Conservation (phyloP, 129 eudicot species). For the Tagetes patula region DNA sequence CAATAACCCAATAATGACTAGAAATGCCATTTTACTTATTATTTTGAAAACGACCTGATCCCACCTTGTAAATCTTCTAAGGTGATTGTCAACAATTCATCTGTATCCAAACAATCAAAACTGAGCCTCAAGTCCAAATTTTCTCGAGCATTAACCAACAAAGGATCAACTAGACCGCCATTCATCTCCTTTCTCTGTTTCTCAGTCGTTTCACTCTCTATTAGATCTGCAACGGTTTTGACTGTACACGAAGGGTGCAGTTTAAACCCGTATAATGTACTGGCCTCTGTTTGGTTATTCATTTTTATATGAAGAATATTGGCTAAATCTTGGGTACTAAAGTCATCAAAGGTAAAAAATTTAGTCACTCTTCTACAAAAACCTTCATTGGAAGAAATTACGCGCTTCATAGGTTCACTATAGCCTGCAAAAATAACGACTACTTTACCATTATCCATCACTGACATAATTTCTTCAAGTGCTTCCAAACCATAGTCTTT, state of each 20-base stretch:
- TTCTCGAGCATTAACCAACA: slow-evolving; percentile 87
- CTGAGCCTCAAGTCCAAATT: slow-evolving; percentile 72
- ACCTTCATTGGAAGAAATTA: slow-evolving; percentile 76
- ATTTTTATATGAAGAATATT: slow-evolving; percentile 69
- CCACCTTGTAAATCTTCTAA: slow-evolving; percentile 77
- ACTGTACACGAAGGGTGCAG: slow-evolving; percentile 61
- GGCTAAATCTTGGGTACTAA: slow-evolving; percentile 60
- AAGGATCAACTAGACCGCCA: slow-evolving; percentile 80
- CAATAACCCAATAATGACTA: too few relatives aligned
- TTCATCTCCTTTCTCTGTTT: slow-evolving; percentile 84
- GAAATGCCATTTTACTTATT: slow-evolving; percentile 2
- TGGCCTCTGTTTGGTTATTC: slow-evolving; percentile 57
- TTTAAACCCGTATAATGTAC: slow-evolving; percentile 71
- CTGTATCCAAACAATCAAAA: slow-evolving; percentile 73
- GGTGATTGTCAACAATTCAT: slow-evolving; percentile 73
- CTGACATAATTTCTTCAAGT: slow-evolving; percentile 95
- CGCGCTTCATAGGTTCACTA: slow-evolving; percentile 84
- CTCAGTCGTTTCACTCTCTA: slow-evolving; percentile 64
- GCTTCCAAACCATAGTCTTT: slow-evolving; percentile 92
- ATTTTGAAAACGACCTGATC: slow-evolving; percentile 49
- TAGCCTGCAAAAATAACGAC: slow-evolving; percentile 89
- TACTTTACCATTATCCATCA: slow-evolving; percentile 73
- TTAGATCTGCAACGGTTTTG: slow-evolving; percentile 52
- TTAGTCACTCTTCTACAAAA: slow-evolving; percentile 88
- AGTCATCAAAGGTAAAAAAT: slow-evolving; percentile 84